phyloP scores from a whole-genome alignment of 345 rosid genomes.

The Pistacia vera region DNA sequence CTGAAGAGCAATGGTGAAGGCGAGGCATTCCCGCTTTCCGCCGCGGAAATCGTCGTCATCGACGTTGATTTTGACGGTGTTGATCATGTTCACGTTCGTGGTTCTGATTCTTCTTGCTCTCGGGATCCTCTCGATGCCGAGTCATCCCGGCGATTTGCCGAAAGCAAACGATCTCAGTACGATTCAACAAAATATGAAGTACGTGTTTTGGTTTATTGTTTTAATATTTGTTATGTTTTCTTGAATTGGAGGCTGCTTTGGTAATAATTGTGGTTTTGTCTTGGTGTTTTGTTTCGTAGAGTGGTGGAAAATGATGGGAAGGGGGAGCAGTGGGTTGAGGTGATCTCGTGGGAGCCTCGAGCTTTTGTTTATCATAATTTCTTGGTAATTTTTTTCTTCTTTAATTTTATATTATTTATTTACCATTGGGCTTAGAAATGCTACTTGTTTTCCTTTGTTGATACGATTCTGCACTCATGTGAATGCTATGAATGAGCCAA shows the following conservation, averaged over 20 bases:
- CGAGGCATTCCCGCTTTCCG: slow-evolving; percentile 56
- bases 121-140: slow-evolving; percentile 74
- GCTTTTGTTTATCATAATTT: slow-evolving; percentile 87
- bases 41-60: slow-evolving; percentile 59
- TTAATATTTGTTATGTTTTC: not conserved
- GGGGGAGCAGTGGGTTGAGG: slow-evolving; percentile 78
- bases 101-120: slow-evolving; percentile 71
- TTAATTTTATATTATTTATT: not conserved
- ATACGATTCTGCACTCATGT: not conserved
- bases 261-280: slow-evolving; percentile 1
- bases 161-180: slow-evolving; percentile 81
- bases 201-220: not conserved
- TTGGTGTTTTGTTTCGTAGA: slow-evolving; percentile 24
- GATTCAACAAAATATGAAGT: slow-evolving; percentile 53
- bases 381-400: slow-evolving; percentile 53
- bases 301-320: slow-evolving; percentile 47
- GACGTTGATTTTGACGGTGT: slow-evolving; percentile 49
- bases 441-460: not conserved
- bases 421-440: not conserved
- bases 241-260: slow-evolving; percentile 18
- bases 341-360: slow-evolving; percentile 95
- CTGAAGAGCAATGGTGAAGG: slow-evolving; percentile 51
- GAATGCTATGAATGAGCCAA: not conserved
- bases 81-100: slow-evolving; percentile 64
- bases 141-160: slow-evolving; percentile 43